A percentile compares a stretch with the other conserved stretches of the same genome.
These are phyloP conservation scores for Barnettozyma californica DNA, from an alignment of 805 yeast genomes.

Conservation along the genomic window DNA sequence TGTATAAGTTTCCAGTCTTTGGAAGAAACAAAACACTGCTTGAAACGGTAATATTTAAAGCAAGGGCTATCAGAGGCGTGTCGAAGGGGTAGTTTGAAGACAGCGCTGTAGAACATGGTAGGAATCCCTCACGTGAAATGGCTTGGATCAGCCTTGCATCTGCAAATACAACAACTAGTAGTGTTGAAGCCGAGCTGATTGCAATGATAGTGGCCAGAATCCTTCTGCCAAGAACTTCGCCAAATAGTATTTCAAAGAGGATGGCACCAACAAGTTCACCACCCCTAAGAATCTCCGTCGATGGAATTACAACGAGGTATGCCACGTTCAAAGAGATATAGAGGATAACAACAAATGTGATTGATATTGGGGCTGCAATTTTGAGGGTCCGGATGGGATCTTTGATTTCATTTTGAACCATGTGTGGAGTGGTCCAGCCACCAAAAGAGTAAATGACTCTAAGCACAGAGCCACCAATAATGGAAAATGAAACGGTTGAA, in stretches of 20 bases:
- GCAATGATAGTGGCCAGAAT: conserved; percentile 51
- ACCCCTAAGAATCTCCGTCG: conserved; percentile 43
- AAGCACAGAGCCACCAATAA: conserved; percentile 47
- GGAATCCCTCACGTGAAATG: conserved; percentile 52
- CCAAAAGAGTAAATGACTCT: conserved; percentile 50
- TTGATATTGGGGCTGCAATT: conserved; percentile 52
- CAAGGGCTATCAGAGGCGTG: conserved; percentile 48
- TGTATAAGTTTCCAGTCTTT: conserved; percentile 30
- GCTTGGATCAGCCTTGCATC: conserved; percentile 55
- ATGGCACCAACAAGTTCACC: conserved; percentile 53
- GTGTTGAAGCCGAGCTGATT: conserved; percentile 52
- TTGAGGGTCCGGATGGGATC: conserved; percentile 50
- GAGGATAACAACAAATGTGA: conserved; percentile 39
- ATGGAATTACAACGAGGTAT: conserved; percentile 45
- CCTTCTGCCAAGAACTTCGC: conserved; percentile 42
- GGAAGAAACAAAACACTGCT: conserved; percentile 29
- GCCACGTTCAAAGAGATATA: conserved; percentile 49
- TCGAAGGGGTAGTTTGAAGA: conserved; percentile 52
- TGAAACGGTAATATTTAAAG: conserved; percentile 28
- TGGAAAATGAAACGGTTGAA: conserved; percentile 32
- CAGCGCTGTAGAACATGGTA: conserved; percentile 46
- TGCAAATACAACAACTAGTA: conserved; percentile 51
- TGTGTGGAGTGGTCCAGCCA: conserved; percentile 57
- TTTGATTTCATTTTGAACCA: conserved; percentile 52
- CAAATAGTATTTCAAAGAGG: conserved; percentile 48